These are phyloP conservation scores for Paraphoma chrysanthemicola DNA, from an alignment of 2,329 filamentous ascomycete genomes.

Conservation along the genomic window DNA sequence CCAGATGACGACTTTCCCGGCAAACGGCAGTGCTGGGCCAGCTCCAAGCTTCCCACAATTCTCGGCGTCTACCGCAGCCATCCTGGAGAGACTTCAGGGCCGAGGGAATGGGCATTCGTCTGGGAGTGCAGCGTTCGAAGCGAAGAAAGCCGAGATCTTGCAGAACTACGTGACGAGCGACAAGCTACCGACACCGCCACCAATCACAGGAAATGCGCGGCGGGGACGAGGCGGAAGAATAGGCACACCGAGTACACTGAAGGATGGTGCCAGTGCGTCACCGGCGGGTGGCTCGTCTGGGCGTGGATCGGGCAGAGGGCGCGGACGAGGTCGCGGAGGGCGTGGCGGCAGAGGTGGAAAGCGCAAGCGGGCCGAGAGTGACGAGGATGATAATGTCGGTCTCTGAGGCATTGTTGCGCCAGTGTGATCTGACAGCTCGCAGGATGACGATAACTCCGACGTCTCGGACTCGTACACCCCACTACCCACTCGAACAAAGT, in stretches of 20 bases:
- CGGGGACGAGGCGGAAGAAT: conserved; percentile 44
- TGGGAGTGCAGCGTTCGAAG: conserved; percentile 52
- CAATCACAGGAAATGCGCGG: conserved; percentile 35
- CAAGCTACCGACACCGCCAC: conserved; percentile 49
- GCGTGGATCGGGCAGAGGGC: conserved; percentile 46
- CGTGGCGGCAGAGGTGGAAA: conserved; percentile 48
- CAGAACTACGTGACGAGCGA: conserved; percentile 55
- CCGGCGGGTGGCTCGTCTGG: conserved; percentile 30
- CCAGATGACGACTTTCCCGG: conserved; percentile 32
- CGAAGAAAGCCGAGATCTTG: conserved; percentile 55
- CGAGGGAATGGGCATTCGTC: conserved; percentile 41
- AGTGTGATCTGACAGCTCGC: conserved; percentile 20
- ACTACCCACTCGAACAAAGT: conserved; percentile 73
- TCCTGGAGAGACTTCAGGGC: conserved; percentile 48
- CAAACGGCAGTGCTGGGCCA: conserved; percentile 17
- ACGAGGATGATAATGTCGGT: conserved; percentile 45
- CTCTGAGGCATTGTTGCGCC: conserved; percentile 1
- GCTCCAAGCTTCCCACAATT: conserved; percentile 38
- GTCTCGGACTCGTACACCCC: conserved; percentile 58
- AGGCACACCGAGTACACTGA: conserved; percentile 39
- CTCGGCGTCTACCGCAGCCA: conserved; percentile 51
- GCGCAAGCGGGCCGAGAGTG: conserved; percentile 48
- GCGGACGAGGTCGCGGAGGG: conserved; percentile 42
- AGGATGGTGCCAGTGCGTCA: conserved; percentile 36
- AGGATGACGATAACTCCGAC: conserved; percentile 47